phyloP scores from a whole-genome alignment of 225 moss, liverwort and hornwort genomes.

The Marchantia paleacea region DNA sequence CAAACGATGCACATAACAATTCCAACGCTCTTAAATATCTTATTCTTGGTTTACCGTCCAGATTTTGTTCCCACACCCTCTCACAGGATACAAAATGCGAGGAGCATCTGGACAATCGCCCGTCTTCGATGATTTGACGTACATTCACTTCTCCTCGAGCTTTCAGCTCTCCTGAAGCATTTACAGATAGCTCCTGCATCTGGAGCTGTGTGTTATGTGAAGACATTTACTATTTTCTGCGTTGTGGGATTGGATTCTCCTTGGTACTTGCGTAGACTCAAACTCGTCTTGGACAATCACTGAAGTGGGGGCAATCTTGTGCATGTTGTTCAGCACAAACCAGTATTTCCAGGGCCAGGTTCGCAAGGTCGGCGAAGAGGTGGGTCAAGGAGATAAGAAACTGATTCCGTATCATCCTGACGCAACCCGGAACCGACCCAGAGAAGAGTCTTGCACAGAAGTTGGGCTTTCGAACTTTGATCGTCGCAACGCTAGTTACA shows the following conservation, averaged over 20 bases:
- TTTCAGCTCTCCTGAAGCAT: neutral
- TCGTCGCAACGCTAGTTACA: slow-evolving; percentile 70
- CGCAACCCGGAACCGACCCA: slow-evolving; percentile 44
- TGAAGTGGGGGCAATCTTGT: too few species aligned
- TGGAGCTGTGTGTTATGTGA: neutral
- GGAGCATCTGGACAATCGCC: slow-evolving; percentile 38
- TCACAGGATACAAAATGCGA: slow-evolving; percentile 45
- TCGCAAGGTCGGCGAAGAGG: slow-evolving; percentile 55
- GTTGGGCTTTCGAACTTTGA: slow-evolving; percentile 58
- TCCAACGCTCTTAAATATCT: too few species aligned
- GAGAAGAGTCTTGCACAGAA: slow-evolving; percentile 28
- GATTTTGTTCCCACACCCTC: slow-evolving; percentile 35
- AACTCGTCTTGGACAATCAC: too few species aligned
- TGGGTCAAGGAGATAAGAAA: slow-evolving; percentile 45
- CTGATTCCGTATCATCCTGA: slow-evolving; percentile 46
- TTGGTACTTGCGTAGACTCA: neutral
- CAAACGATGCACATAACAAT: too few species aligned
- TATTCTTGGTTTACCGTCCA: neutral
- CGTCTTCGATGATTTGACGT: slow-evolving; percentile 48
- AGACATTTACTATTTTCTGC: too few species aligned
- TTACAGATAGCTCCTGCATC: neutral
- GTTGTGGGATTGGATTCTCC: neutral
- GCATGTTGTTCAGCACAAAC: slow-evolving; percentile 45
- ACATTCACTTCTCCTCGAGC: neutral
- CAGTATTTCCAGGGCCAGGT: slow-evolving; percentile 56